Percentiles rank a stretch among this genome's conserved stretches.
phyloP scores from a whole-genome alignment of 2,329 filamentous ascomycete species.

The Cercospora canescens region DNA sequence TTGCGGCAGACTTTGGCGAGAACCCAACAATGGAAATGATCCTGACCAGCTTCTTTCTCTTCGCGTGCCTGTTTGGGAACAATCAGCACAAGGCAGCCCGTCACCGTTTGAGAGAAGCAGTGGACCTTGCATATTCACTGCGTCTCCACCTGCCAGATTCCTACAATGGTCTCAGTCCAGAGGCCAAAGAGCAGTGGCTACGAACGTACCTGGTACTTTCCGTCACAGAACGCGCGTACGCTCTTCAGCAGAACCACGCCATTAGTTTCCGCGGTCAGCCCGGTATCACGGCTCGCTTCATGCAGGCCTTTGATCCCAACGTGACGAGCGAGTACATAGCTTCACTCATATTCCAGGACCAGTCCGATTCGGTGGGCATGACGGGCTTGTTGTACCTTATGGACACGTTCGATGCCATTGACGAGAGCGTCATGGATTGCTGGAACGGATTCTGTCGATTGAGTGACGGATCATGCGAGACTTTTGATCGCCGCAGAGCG shows the following conservation, averaged over 20 bases:
- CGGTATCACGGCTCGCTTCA: conserved; percentile 41
- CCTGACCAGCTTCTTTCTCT: conserved; percentile 35
- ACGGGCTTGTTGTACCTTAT: conserved; percentile 45
- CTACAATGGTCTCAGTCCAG: conserved; percentile 39
- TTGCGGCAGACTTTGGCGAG: conserved; percentile 41
- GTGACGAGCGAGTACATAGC: conserved; percentile 34
- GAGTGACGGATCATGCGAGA: conserved; percentile 34
- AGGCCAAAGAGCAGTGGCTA: conserved; percentile 43
- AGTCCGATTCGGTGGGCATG: conserved; percentile 43
- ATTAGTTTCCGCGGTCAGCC: conserved; percentile 46
- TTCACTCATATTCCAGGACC: conserved; percentile 45
- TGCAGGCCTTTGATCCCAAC: conserved; percentile 42
- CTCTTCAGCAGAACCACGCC: conserved; percentile 43
- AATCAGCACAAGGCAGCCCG: conserved; percentile 31
- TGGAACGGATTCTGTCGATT: conserved; percentile 44
- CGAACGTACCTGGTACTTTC: conserved; percentile 40
- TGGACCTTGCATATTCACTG: conserved; percentile 43
- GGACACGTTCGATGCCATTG: conserved; percentile 47
- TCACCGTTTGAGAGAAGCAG: conserved; percentile 32
- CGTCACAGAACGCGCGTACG: conserved; percentile 41
- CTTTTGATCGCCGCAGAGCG: conserved; percentile 37
- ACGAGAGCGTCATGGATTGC: conserved; percentile 46
- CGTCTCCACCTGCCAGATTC: conserved; percentile 43
- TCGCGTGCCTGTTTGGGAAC: conserved; percentile 33
- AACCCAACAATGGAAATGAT: conserved; percentile 32